Evolutionary conservation across 257 asterid species (phyloP), one percentile per base, ranked within the genome.

Genomic region (Penstemon barbatus): DNA sequence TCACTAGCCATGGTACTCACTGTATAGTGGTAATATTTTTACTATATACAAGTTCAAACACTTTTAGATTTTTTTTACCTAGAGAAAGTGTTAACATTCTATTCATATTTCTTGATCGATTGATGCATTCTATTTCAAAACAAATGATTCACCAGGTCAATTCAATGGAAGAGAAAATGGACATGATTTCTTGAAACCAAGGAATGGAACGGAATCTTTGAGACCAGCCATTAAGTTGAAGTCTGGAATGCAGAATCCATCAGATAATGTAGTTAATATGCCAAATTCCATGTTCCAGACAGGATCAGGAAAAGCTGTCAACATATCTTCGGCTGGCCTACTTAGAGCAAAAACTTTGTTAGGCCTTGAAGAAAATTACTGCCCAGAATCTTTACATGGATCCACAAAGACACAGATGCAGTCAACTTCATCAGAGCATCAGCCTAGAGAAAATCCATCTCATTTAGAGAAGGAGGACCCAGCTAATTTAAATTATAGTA

Each of bases 291-390:
- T 76, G 85, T 81, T 83, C 63, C 87, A 81, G 84, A 82, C 84
- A 33, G 90, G 80, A 36, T 89, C 97, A 0, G 99, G 99, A 68
- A 91, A 89, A 85, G 43, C 81, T 66, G 96, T 94, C 57, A 68
- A 62, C 64, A 69, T 89, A 78, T 87, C 96, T 80, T 77, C 93
- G 0, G 87, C 86, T 63, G 93, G 99, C 71, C 83, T 94, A 57
- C 80, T 66, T 71, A 89, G 88, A 83, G 99, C 97, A 56, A 87
- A 87, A 77, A 57, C 85, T 44, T 72, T 94, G 80, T 68, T 94
- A 82, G 92, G 90, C 44, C 61, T 89, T 45, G 91, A 79, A 59
- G 86, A 81, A 77, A 73, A 76, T 73, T n/a, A 44, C 55, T 82
- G 81, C 67, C 78, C 15, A 53, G 85, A 72, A 56, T 61, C 71